Percentiles rank a stretch among this genome's conserved stretches.
phyloP scores from a whole-genome alignment of 306 rosid species.

The Cotoneaster glaucophyllus region DNA sequence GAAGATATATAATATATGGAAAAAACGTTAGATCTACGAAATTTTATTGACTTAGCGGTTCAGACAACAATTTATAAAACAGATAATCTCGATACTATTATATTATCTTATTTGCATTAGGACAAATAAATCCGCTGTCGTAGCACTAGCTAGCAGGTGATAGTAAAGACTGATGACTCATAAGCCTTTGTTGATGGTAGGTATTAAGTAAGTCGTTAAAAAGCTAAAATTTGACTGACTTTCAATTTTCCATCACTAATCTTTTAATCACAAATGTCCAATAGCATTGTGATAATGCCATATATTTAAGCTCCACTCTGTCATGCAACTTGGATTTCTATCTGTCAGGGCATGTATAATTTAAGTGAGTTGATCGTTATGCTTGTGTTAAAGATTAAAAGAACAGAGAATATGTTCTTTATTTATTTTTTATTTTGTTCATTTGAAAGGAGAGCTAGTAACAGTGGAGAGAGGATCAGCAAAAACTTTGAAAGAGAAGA shows the following conservation, averaged over 20 bases:
- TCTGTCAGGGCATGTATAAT: neutral
- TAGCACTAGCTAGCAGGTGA: conserved; percentile 24
- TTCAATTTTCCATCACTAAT: neutral
- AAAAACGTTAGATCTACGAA: no score
- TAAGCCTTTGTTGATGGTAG: conserved; percentile 4
- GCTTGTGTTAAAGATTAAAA: neutral
- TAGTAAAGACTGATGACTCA: neutral
- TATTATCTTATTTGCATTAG: neutral
- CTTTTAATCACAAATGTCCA: neutral
- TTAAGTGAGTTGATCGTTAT: neutral
- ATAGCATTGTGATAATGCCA: neutral
- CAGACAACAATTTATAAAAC: no score
- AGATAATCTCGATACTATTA: neutral
- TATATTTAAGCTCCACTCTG: conserved; percentile 18
- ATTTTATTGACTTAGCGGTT: neutral
- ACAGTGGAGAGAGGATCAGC: neutral
- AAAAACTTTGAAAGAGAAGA: no score
- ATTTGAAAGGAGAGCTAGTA: neutral
- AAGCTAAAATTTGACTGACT: conserved; percentile 27
- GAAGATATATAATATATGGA: no score
- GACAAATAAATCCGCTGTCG: conserved; percentile 12
- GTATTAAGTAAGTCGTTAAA: conserved; percentile 26
- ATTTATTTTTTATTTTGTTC: neutral
- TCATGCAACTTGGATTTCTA: conserved; percentile 28
- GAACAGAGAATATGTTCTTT: conserved; percentile 11